phyloP scores from a whole-genome alignment of 2,329 filamentous ascomycete genomes.

The Monosporascus sp. region DNA sequence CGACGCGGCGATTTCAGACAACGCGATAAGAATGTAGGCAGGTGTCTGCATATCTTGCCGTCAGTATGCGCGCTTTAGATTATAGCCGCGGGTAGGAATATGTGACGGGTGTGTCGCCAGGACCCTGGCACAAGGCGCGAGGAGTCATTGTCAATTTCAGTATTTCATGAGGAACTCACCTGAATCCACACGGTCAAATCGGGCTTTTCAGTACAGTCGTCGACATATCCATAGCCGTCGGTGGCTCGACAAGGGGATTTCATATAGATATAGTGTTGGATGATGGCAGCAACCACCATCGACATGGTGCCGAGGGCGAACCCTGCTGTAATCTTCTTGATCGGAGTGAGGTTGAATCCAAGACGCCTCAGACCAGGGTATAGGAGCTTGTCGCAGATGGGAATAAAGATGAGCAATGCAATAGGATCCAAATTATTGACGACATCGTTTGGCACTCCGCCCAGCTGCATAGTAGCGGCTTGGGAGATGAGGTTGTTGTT shows the following conservation, averaged over 20 bases:
- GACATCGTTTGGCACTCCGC: slow-evolving; percentile 72
- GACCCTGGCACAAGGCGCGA: too few species aligned
- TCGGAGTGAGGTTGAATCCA: slow-evolving; percentile 64
- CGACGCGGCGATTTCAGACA: slow-evolving; percentile 44
- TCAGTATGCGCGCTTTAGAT: background rate
- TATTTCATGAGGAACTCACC: background rate
- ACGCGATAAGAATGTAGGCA: slow-evolving; percentile 42
- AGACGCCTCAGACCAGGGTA: slow-evolving; percentile 63
- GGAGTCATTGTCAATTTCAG: background rate
- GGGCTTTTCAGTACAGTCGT: slow-evolving; percentile 21
- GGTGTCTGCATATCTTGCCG: slow-evolving; percentile 30
- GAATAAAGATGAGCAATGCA: slow-evolving; percentile 69
- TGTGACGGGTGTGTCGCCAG: too few species aligned
- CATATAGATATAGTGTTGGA: slow-evolving; percentile 60
- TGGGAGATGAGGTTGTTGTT: slow-evolving; percentile 58
- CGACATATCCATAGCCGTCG: slow-evolving; percentile 42
- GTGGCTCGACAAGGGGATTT: slow-evolving; percentile 55
- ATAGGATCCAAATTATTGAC: slow-evolving; percentile 73
- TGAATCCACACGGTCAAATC: slow-evolving; percentile 57
- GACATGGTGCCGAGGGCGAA: slow-evolving; percentile 61
- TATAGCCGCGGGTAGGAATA: too few species aligned
- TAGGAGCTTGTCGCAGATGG: slow-evolving; percentile 61
- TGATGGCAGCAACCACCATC: slow-evolving; percentile 52
- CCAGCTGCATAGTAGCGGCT: slow-evolving; percentile 59
- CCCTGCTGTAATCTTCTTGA: slow-evolving; percentile 68